These are phyloP conservation scores for Penicillium sp. DNA, from an alignment of 2,329 filamentous ascomycete genomes.

Conservation along the genomic window DNA sequence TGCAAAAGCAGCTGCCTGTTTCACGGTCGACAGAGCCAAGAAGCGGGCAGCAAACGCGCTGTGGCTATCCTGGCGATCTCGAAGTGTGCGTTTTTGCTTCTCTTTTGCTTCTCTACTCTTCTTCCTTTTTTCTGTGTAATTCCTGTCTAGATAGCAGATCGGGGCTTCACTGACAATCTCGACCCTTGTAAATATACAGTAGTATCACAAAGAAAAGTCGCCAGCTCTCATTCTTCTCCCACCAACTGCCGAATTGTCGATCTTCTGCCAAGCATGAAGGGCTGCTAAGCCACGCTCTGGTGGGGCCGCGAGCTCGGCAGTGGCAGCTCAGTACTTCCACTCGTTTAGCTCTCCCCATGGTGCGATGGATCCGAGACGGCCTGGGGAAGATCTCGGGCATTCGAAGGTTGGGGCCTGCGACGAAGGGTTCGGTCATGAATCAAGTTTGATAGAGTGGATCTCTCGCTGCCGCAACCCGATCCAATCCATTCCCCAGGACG, in stretches of 20 bases:
- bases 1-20: conserved; percentile 25
- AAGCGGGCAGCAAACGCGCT: background rate
- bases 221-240: too few species aligned
- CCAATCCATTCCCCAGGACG: background rate
- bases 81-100: background rate
- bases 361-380: conserved; percentile 1
- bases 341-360: conserved; percentile 10
- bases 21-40: conserved; percentile 17
- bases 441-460: background rate
- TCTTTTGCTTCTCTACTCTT: background rate
- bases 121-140: background rate
- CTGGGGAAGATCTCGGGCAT: background rate
- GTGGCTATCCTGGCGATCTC: background rate
- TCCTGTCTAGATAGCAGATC: background rate
- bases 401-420: background rate
- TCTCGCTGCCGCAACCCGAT: background rate
- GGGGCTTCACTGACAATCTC: too few species aligned
- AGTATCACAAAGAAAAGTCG: too few species aligned
- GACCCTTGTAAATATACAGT: too few species aligned
- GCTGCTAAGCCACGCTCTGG: conserved; percentile 23
- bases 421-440: background rate
- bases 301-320: conserved; percentile 8
- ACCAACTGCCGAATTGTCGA: background rate
- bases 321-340: background rate
- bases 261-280: conserved; percentile 9